Base-by-base conservation (phyloP, 352 stramenopile genomes). In the Pythium biforme region DNA sequence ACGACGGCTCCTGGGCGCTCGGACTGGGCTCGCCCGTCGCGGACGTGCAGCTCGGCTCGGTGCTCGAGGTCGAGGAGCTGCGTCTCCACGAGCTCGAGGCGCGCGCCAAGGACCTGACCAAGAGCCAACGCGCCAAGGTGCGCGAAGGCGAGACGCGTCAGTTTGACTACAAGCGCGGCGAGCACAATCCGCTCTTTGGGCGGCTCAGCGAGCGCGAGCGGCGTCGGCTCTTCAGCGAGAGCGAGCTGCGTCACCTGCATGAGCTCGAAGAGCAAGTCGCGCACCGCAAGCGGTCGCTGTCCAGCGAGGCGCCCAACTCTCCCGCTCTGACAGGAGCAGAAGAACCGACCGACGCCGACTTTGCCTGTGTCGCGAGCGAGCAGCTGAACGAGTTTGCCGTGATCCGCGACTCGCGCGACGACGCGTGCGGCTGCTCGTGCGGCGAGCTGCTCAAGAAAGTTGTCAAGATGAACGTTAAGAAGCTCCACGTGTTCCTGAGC, bases 401-500 rank as follows among this genome's bases (percentile, higher is more conserved):
- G 58, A 95, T 95, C 47, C 86, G 86, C 27, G 83, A 90, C 69
- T 95, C 86, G 25, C 80, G 86, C 14, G 85, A 92, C 33, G 83
- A 62, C 5, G 67, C 70, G 5, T 95, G 86, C 47, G 86, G 86
- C 33, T 95, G 86, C 58, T 91, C 80, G 51, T 95, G 86, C 39
- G 86, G 86, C 43, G 83, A 95, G 19, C 59, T 95, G 49, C 73
- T 92, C 37, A 89, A 90, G 64, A 92, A 92, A 49, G 86, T 94
- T 43, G 55, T 61, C 63, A 92, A 92, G 65, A 94, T 95, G 86
- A 90, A 89, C 50, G 73, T 89, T 9, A 92, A 92, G 61, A 90
- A 89, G 51, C 72, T 95, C 25, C 77, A 82, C 31, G 59, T 55
- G 6, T 95, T 92, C 54, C 67, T 95, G 15, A 69, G 75, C 15